Conservation (phyloP, 2,329 filamentous ascomycete species). For the Sporothrix schenckii region DNA sequence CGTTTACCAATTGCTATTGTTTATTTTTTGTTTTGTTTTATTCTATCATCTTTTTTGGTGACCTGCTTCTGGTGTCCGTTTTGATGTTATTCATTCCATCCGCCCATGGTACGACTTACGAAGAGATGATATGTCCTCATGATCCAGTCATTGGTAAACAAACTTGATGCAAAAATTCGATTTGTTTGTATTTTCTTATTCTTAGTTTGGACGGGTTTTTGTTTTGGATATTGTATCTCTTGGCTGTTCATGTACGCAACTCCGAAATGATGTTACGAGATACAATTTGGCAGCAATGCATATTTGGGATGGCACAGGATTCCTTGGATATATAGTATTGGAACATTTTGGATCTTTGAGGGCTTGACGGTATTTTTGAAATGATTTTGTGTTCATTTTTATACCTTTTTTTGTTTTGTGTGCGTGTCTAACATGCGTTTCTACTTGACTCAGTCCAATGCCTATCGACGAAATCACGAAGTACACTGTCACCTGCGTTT, state of each 20-base stretch:
- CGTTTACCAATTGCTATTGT: too few species aligned
- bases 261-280: constrained; percentile 3
- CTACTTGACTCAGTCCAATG: too few species aligned
- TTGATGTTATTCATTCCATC: background rate
- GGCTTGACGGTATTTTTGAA: background rate
- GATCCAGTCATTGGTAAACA: background rate
- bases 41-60: constrained; percentile 11
- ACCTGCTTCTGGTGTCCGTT: background rate
- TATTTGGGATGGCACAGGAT: background rate
- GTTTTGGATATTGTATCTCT: constrained; percentile 17
- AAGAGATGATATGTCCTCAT: background rate
- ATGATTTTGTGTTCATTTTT: too few species aligned
- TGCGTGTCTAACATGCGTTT: too few species aligned
- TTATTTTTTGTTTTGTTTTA: too few species aligned
- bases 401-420: background rate
- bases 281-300: constrained; percentile 18
- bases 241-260: constrained; percentile 8
- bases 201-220: background rate
- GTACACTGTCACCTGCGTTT: background rate
- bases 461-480: too few species aligned
- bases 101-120: background rate
- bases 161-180: too few species aligned
- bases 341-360: background rate
- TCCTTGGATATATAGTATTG: background rate
- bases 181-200: background rate